Percentiles rank a stretch among this genome's conserved stretches.
Evolutionary conservation across 2,329 filamentous ascomycete genomes (phyloP).

Genomic region (Hymenoscyphus scutula): DNA sequence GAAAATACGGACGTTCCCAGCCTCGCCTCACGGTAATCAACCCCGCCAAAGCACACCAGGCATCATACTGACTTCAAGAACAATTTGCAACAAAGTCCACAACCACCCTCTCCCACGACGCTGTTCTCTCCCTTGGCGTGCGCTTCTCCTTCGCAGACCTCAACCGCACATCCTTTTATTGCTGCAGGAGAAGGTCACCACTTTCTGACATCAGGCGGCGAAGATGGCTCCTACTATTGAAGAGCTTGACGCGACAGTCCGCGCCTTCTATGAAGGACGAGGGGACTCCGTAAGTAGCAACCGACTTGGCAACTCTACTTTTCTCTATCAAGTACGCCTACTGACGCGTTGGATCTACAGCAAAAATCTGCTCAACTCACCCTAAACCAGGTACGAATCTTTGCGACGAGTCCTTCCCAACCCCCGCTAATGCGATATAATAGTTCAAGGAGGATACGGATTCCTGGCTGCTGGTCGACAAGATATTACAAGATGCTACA

Average conservation of each 20-base stretch:
- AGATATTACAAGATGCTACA: conserved; percentile 89
- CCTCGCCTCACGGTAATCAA: conserved; percentile 15
- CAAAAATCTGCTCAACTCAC: conserved; percentile 95
- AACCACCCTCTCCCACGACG: conserved; percentile 17
- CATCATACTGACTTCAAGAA: conserved; percentile 22
- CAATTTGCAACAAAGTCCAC: conserved; percentile 19
- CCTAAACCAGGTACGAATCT: conserved; percentile 75
- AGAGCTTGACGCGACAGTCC: conserved; percentile 95
- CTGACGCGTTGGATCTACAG: conserved; percentile 53
- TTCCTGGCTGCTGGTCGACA: conserved; percentile 95
- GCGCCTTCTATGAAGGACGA: conserved; percentile 94
- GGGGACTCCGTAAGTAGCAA: conserved; percentile 74
- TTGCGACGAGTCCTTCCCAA: conserved; percentile 22
- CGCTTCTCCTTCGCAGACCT: conserved; percentile 26
- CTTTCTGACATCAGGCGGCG: conserved; percentile 33
- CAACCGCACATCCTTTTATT: conserved; percentile 22
- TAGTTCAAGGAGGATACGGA: conserved; percentile 99
- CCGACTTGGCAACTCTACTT: conserved; percentile 13
- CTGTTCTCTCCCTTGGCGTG: conserved; percentile 25
- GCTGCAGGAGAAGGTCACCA: conserved; percentile 27
- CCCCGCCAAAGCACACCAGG: conserved; percentile 16
- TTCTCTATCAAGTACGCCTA: conserved; percentile 21
- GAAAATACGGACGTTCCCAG: too few relatives aligned
- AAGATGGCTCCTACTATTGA: conserved; percentile 73
- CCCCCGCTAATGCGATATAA: conserved; percentile 27